Evolutionary conservation across 768 basidiomycete species (phyloP).

Genomic region (Holtermanniella nyarrowii): DNA sequence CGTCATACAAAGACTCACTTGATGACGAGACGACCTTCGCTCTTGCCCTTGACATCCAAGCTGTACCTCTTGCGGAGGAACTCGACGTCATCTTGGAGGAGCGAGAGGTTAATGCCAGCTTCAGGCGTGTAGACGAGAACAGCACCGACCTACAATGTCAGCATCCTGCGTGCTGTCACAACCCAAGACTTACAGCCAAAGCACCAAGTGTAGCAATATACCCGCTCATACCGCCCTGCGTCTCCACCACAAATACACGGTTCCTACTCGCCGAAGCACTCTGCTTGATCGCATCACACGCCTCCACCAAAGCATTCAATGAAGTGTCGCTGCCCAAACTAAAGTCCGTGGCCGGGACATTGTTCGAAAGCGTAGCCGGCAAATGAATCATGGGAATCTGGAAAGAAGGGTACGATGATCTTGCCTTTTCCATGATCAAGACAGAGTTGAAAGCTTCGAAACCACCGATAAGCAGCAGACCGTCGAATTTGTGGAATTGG

Average conservation of each 20-base stretch:
- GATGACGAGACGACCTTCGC: conserved; percentile 86
- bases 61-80: conserved; percentile 77
- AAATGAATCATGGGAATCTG: conserved; percentile 93
- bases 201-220: conserved; percentile 94
- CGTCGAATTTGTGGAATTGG: conserved; percentile 71
- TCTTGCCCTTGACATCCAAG: conserved; percentile 76
- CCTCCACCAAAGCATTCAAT: conserved; percentile 91
- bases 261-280: conserved; percentile 92
- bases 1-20: conserved; percentile 48
- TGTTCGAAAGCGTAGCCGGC: conserved; percentile 95
- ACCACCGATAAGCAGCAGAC: conserved; percentile 80
- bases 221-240: conserved; percentile 92
- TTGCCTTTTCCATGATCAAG: conserved; percentile 63
- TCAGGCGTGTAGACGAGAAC: conserved; percentile 91
- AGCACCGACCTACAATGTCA: conserved; percentile 62
- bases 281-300: conserved; percentile 97
- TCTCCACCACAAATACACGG: conserved; percentile 94
- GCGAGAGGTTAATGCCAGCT: conserved; percentile 70
- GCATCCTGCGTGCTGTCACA: background rate
- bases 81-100: conserved; percentile 69
- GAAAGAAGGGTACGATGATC: conserved; percentile 78
- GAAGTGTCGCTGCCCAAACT: conserved; percentile 95
- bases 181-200: conserved; percentile 60
- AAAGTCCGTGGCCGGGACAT: conserved; percentile 93
- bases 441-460: conserved; percentile 87